Percentiles rank a stretch among this genome's conserved stretches.
Conservation (phyloP, 495 filamentous ascomycete species). For the Entonaema liquescens region DNA sequence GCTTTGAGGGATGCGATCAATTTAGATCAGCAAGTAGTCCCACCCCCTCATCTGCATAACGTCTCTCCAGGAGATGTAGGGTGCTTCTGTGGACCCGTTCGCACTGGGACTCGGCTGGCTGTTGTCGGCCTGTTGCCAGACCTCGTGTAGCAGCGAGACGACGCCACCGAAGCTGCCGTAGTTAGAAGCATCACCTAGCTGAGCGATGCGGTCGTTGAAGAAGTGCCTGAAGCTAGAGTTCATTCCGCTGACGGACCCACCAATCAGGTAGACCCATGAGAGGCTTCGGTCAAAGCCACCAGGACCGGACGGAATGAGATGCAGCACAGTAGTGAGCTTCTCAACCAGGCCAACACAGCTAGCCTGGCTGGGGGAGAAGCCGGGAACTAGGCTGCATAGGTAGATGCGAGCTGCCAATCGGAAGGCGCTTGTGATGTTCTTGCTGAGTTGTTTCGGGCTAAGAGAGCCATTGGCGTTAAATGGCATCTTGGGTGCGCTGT, state of each 20-base stretch:
- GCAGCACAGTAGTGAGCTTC: constrained; percentile 73
- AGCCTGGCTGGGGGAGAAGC: constrained; percentile 74
- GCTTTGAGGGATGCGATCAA: constrained; percentile 46
- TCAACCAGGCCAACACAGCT: constrained; percentile 78
- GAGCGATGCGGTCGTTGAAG: constrained; percentile 73
- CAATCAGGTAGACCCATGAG: constrained; percentile 90
- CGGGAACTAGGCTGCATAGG: constrained; percentile 91
- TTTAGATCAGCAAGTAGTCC: constrained; percentile 90
- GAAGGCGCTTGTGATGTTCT: constrained; percentile 89
- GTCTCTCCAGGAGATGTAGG: constrained; percentile 90
- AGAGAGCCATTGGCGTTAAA: constrained; percentile 77
- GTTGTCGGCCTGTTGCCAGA: constrained; percentile 78
- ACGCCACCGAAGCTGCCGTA: constrained; percentile 90
- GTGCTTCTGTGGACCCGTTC: constrained; percentile 51
- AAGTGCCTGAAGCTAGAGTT: constrained; percentile 77
- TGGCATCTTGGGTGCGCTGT: constrained; percentile 59
- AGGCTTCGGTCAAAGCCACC: constrained; percentile 89
- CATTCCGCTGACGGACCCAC: constrained; percentile 75
- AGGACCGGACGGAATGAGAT: constrained; percentile 81
- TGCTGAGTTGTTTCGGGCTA: constrained; percentile 79
- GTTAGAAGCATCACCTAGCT: constrained; percentile 76
- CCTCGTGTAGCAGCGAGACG: constrained; percentile 77
- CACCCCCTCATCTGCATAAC: constrained; percentile 90
- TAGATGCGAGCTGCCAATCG: constrained; percentile 93
- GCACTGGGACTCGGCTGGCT: constrained; percentile 51